Evolutionary conservation across 768 basidiomycete species (phyloP).

Genomic region (Phaeotremella fagi): DNA sequence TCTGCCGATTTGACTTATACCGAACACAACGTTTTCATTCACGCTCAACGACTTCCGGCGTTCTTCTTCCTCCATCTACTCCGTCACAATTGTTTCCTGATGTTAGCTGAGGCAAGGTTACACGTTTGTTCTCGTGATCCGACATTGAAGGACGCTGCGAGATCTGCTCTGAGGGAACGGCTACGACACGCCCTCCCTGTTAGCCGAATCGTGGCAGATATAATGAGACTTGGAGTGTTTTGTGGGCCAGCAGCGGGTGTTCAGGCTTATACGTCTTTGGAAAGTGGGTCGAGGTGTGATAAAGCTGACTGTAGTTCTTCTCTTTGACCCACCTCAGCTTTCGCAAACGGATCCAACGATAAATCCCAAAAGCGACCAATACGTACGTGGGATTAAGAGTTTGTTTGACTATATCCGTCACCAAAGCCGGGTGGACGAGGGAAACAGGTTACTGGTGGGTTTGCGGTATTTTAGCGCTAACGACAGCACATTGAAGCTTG

Average conservation of each 20-base stretch:
- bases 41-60: background rate
- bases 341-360: too few relatives aligned
- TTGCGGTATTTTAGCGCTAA: too few relatives aligned
- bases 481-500: too few relatives aligned
- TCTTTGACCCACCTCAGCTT: too few relatives aligned
- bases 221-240: background rate
- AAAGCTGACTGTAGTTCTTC: too few relatives aligned
- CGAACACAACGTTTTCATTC: conserved; percentile 8
- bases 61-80: conserved; percentile 5
- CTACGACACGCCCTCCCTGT: conserved; percentile 1
- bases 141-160: background rate
- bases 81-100: conserved; percentile 14
- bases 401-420: too few relatives aligned
- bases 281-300: too few relatives aligned
- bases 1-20: conserved; percentile 10
- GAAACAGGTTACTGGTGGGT: too few relatives aligned
- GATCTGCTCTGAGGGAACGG: background rate
- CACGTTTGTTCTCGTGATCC: background rate
- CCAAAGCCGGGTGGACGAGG: too few relatives aligned
- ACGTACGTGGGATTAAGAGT: too few relatives aligned
- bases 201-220: conserved; percentile 1
- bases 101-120: background rate
- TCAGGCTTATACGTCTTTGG: conserved; percentile 6
- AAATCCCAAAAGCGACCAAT: too few relatives aligned
- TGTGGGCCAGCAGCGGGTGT: conserved; percentile 1